Base-by-base conservation (phyloP, 495 filamentous ascomycete species). In the Niebla homalea region DNA sequence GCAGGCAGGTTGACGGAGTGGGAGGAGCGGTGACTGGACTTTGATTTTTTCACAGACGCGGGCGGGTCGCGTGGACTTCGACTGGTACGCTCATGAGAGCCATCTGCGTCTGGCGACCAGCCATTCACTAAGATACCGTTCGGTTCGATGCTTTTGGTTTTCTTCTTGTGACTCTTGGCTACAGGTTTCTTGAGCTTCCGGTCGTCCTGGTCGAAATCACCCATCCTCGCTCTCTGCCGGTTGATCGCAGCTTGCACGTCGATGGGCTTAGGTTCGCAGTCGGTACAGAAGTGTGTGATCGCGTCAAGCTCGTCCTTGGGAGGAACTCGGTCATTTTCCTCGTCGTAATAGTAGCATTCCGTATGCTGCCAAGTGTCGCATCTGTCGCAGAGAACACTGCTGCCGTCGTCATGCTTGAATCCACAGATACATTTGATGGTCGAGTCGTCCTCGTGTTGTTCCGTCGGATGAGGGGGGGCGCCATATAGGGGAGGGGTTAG, bases 301-400 rank as follows among this genome's bases (percentile, higher is more conserved):
- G 74, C 72, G 36, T 69, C 65, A 57, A 81, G 76, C 19, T 85
- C 76, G 15, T 56, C 48, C 8, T 56, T 56, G 20, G 35, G 36
- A 36, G 87, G 90, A 40, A 93, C 81, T 35, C 78, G 74, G 44
- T 74, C 75, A 46, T 78, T 70, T 15, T 55, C 38, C 18, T 56
- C 53, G 12, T 42, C 25, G 44, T 84, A 81, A 62, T 95, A 93
- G 67, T 94, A 96, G 68, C 92, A 99, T 57, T 86, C 78, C 54
- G 93, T 89, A 67, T 99, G 92, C 67, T 99, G 92, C 92, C 92
- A 99, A 39, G 87, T 93, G 62, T 94, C 84, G 69, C 92, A 99
- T 50, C 70, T 71, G 63, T 99, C 92, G 75, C 92, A 99, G 67
- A 84, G 86, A 49, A 99, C 92, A 50, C 93, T 99, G 64, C 84